These are phyloP conservation scores for Penicillium hordei DNA, from an alignment of 2,329 filamentous ascomycete genomes.

Conservation along the genomic window DNA sequence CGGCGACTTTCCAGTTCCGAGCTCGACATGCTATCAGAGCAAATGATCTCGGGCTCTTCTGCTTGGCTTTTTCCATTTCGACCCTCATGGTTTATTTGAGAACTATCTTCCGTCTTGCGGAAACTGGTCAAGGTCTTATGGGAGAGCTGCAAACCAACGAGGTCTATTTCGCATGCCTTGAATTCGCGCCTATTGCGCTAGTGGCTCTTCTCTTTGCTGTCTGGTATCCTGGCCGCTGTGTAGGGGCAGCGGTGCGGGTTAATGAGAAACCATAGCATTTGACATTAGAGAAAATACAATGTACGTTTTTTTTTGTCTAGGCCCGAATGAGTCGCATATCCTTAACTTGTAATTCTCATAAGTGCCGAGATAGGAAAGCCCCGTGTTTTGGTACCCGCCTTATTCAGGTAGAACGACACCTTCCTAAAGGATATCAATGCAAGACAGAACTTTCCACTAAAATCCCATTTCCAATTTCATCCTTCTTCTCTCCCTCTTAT, in stretches of 20 bases:
- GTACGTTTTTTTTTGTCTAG: background rate
- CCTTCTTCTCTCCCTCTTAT: background rate
- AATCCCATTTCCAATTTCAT: background rate
- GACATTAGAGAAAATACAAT: background rate
- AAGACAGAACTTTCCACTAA: background rate
- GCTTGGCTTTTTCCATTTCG: conserved; percentile 10
- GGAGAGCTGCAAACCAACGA: conserved; percentile 15
- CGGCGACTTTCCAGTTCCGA: background rate
- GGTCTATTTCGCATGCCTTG: conserved; percentile 19
- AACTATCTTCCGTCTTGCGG: conserved; percentile 18
- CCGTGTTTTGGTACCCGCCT: background rate
- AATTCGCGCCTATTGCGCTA: conserved; percentile 19
- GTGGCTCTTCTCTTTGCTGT: conserved; percentile 15
- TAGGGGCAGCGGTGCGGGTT: background rate
- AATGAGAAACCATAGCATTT: conserved; percentile 1
- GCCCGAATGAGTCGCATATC: background rate
- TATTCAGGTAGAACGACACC: background rate
- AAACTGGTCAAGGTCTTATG: conserved; percentile 14
- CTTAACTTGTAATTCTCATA: background rate
- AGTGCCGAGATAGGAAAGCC: background rate
- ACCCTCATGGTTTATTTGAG: conserved; percentile 19
- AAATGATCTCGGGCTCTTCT: background rate
- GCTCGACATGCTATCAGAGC: background rate
- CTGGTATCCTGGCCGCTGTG: conserved; percentile 17
- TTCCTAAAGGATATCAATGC: background rate